A percentile compares a stretch with the other conserved stretches of the same genome.
Evolutionary conservation across 176 grass and related monocot species (phyloP).

Genomic region (Aechmea fasciata): DNA sequence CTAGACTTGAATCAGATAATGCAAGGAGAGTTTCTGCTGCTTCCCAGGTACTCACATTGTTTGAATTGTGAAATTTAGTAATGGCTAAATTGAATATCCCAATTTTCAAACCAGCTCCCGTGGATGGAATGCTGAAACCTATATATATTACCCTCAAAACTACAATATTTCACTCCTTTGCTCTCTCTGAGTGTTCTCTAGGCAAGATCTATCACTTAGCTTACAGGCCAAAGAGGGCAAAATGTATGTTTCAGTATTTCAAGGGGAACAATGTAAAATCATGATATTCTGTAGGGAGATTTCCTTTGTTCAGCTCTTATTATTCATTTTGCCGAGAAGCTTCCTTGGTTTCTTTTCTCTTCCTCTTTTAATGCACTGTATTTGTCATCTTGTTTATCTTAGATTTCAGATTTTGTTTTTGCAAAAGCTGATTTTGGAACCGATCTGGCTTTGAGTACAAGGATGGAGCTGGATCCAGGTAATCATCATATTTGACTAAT

Average conservation of each 20-base stretch:
- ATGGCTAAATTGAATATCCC: not conserved
- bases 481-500: not conserved
- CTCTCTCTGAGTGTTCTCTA: too few species aligned
- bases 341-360: not conserved
- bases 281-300: too few species aligned
- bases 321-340: not conserved
- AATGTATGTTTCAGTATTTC: too few species aligned
- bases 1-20: conserved; percentile 19
- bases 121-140: too few species aligned
- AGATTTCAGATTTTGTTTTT: conserved; percentile 34
- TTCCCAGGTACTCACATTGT: conserved; percentile 8
- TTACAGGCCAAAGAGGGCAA: too few species aligned
- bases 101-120: not conserved
- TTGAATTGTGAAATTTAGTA: not conserved
- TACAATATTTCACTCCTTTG: too few species aligned
- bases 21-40: conserved; percentile 28
- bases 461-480: conserved; percentile 29
- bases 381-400: not conserved
- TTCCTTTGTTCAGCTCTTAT: not conserved
- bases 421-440: conserved; percentile 34
- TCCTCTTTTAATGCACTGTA: not conserved
- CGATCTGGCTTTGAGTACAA: conserved; percentile 23
- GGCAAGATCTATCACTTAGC: too few species aligned
- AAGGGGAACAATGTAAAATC: too few species aligned
- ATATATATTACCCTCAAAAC: too few species aligned